Evolutionary conservation across 371 early-diverging fungal species (phyloP).

Genomic region (Syncephalastrum sp.): DNA sequence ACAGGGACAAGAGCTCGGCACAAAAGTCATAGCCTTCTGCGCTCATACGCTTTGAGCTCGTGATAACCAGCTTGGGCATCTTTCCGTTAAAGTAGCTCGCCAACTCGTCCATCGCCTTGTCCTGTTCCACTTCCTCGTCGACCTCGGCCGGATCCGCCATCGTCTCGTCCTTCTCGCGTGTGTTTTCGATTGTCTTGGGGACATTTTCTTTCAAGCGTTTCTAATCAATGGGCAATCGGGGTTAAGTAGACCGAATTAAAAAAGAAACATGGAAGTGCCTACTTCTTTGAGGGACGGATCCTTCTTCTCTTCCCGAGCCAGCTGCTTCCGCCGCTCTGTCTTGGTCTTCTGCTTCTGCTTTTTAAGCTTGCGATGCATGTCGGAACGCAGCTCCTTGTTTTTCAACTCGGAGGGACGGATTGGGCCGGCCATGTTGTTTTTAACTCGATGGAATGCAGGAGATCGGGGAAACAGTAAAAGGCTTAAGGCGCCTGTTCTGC

Average conservation of each 20-base stretch:
- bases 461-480: no score
- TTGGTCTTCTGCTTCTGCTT: slow-evolving; percentile 75
- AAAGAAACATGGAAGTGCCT: background rate
- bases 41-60: slow-evolving; percentile 67
- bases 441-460: no score
- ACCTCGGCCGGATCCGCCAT: slow-evolving; percentile 62
- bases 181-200: slow-evolving; percentile 91
- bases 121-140: slow-evolving; percentile 82
- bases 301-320: slow-evolving; percentile 79
- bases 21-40: slow-evolving; percentile 79
- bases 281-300: slow-evolving; percentile 88
- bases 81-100: slow-evolving; percentile 85
- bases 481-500: no score
- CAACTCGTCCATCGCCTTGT: slow-evolving; percentile 93
- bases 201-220: slow-evolving; percentile 88
- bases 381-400: slow-evolving; percentile 82
- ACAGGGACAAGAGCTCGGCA: slow-evolving; percentile 85
- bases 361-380: slow-evolving; percentile 72
- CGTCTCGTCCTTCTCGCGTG: slow-evolving; percentile 92
- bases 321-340: slow-evolving; percentile 64
- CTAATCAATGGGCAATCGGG: slow-evolving; percentile 24
- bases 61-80: slow-evolving; percentile 92
- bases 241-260: background rate
- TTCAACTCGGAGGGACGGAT: slow-evolving; percentile 55
- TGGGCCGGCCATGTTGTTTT: background rate